phyloP scores from a whole-genome alignment of 2,329 filamentous ascomycete genomes.

The Fusarium chuoi region DNA sequence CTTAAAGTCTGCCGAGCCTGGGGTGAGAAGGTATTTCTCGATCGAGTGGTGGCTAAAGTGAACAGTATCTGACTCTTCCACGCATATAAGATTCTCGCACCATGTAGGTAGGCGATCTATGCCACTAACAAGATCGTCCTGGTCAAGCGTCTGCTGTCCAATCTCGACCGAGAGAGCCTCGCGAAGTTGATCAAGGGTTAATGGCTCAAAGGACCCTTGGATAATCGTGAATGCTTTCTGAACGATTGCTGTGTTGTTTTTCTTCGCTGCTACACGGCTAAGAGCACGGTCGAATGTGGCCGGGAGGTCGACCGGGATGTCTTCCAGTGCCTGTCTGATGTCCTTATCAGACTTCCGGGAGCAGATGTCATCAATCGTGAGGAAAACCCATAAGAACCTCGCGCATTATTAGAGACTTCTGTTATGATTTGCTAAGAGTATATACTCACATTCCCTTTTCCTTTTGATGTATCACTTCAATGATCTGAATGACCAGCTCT shows the following conservation, averaged over 20 bases:
- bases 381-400: constrained; percentile 30
- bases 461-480: background rate
- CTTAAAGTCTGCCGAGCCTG: background rate
- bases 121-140: background rate
- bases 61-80: constrained; percentile 17
- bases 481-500: background rate
- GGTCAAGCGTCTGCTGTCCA: background rate
- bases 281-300: constrained; percentile 19
- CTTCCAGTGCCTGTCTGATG: background rate
- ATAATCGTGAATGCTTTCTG: constrained; percentile 2
- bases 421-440: rapidly evolving
- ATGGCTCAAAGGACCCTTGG: background rate
- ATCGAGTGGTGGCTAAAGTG: constrained; percentile 31
- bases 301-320: constrained; percentile 10
- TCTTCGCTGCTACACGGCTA: background rate
- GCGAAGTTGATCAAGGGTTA: constrained; percentile 7
- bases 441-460: background rate
- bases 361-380: constrained; percentile 25
- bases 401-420: background rate
- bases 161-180: constrained; percentile 20
- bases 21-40: constrained; percentile 4
- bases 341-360: constrained; percentile 5
- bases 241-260: background rate
- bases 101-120: background rate
- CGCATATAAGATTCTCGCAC: constrained; percentile 17